Evolutionary conservation across 2,329 filamentous ascomycete genomes (phyloP).

Genomic region (Sclerotinia minor): DNA sequence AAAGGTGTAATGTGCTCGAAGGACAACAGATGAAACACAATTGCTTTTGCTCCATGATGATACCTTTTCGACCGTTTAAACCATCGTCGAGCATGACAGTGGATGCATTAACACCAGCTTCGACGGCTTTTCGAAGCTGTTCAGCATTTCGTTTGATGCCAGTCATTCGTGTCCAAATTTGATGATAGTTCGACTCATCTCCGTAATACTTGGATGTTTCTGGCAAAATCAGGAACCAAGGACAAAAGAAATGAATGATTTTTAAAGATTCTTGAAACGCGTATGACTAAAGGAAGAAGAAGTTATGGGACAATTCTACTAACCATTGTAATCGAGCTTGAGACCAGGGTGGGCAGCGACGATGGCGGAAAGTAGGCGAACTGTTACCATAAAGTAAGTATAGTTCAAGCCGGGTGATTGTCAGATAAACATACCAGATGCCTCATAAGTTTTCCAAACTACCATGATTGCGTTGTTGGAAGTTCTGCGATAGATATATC

Average conservation of each 20-base stretch:
- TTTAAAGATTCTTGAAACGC: background rate
- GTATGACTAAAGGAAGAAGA: background rate
- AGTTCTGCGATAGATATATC: constrained; percentile 9
- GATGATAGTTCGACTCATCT: constrained; percentile 31
- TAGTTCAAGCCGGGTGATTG: background rate
- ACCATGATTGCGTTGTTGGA: constrained; percentile 46
- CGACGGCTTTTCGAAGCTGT: constrained; percentile 31
- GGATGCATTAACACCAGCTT: constrained; percentile 32
- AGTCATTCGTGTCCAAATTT: constrained; percentile 32
- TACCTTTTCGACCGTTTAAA: constrained; percentile 25
- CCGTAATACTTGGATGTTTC: constrained; percentile 55
- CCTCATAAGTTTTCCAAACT: constrained; percentile 62
- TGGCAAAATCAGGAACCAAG: constrained; percentile 36
- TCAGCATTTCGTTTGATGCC: constrained; percentile 31
- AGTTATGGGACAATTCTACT: constrained; percentile 37
- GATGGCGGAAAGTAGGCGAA: constrained; percentile 61
- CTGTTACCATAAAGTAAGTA: constrained; percentile 31
- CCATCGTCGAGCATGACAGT: constrained; percentile 28
- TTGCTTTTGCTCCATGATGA: constrained; percentile 25
- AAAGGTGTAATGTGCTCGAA: background rate
- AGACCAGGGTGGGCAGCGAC: constrained; percentile 56
- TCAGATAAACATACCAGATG: constrained; percentile 42
- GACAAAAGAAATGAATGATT: constrained; percentile 15
- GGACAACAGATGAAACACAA: background rate
- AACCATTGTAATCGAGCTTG: constrained; percentile 63